Percentiles rank a stretch among this genome's conserved stretches.
Evolutionary conservation across 495 filamentous ascomycete species (phyloP).

Genomic region (Penicillium soppii): DNA sequence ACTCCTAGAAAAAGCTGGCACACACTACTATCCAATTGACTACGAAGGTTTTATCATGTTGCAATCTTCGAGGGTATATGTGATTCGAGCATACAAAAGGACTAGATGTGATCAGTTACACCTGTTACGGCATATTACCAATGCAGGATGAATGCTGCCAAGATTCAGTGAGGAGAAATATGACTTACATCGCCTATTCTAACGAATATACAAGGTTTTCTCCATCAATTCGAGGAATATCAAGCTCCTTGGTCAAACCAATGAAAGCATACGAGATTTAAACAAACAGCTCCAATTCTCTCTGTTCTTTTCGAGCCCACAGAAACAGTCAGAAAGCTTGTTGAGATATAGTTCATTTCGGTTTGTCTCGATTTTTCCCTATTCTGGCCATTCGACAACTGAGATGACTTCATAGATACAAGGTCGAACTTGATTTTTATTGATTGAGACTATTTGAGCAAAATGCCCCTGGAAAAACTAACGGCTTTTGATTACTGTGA

Average conservation of each 20-base stretch:
- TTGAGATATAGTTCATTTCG: not conserved
- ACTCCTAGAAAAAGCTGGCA: not conserved
- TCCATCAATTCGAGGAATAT: not conserved
- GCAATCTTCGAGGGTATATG: not conserved
- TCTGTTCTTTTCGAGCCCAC: not conserved
- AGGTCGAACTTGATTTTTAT: not conserved
- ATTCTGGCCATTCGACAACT: not conserved
- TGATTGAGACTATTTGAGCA: not conserved
- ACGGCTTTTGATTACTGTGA: not conserved
- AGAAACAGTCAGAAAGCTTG: not conserved
- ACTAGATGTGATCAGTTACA: not conserved
- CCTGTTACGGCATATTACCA: not conserved
- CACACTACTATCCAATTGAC: not conserved
- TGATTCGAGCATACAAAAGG: not conserved
- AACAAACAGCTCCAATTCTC: not conserved
- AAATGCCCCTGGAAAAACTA: not conserved
- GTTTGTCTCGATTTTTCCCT: not conserved
- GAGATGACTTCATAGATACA: not conserved
- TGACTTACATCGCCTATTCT: slow-evolving; percentile 1
- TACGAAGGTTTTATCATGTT: not conserved
- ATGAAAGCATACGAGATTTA: not conserved
- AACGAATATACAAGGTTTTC: not conserved
- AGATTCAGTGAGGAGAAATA: not conserved
- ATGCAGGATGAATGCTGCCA: not conserved
- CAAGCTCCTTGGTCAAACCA: not conserved